Evolutionary conservation across 345 rosid species (phyloP).

Genomic region (Arabis alpina): DNA sequence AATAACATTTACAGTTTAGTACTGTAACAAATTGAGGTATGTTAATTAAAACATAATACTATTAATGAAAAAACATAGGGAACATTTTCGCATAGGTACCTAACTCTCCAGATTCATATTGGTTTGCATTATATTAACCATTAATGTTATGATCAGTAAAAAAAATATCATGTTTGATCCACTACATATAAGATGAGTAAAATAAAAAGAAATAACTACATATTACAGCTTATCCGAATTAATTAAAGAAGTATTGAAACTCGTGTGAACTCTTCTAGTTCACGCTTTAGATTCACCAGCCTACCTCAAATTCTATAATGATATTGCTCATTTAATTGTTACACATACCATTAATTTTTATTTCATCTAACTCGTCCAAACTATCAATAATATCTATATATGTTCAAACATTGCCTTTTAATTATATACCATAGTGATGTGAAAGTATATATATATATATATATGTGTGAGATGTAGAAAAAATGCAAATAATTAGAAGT

Average conservation of each 20-base stretch:
- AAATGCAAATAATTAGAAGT: neutral
- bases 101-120: neutral
- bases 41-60: too few relatives aligned
- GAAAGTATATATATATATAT: too few relatives aligned
- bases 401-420: neutral
- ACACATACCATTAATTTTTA: constrained; percentile 6
- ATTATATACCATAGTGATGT: neutral
- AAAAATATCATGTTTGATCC: constrained; percentile 27
- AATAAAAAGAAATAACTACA: neutral
- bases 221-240: constrained; percentile 15
- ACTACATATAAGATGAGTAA: constrained; percentile 17
- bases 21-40: too few relatives aligned
- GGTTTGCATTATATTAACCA: constrained; percentile 25
- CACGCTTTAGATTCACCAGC: constrained; percentile 31
- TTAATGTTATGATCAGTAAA: constrained; percentile 15
- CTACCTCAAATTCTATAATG: constrained; percentile 19
- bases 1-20: too few relatives aligned
- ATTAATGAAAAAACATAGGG: too few relatives aligned
- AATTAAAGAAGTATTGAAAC: constrained; percentile 30
- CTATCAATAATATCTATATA: neutral
- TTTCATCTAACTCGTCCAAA: constrained; percentile 12
- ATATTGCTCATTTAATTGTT: constrained; percentile 20
- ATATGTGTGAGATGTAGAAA: too few relatives aligned
- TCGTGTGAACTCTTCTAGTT: constrained; percentile 36
- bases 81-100: too few relatives aligned